These are phyloP conservation scores for Antrodiella citrinella DNA, from an alignment of 768 basidiomycete species.

Conservation along the genomic window DNA sequence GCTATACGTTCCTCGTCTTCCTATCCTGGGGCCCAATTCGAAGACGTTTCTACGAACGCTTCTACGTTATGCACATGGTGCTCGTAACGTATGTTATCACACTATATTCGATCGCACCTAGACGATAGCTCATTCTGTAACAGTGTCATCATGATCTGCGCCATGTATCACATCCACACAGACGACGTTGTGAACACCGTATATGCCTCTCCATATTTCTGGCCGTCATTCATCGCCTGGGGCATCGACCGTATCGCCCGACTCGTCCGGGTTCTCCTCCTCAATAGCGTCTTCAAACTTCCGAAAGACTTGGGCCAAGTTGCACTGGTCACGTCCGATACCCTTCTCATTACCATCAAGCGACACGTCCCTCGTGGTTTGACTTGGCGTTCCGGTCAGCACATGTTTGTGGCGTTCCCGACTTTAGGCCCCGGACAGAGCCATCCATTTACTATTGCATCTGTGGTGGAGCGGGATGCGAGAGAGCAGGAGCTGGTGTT, in stretches of 20 bases:
- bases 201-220: slow-evolving; percentile 25
- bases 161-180: not conserved
- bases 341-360: slow-evolving; percentile 32
- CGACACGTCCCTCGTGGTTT: slow-evolving; percentile 25
- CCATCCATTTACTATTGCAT: slow-evolving; percentile 46
- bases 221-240: slow-evolving; percentile 41
- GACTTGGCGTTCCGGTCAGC: slow-evolving; percentile 43
- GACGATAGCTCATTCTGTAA: too few species aligned
- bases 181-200: not conserved
- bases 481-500: slow-evolving; percentile 35
- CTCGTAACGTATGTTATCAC: slow-evolving; percentile 22
- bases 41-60: slow-evolving; percentile 34
- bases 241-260: slow-evolving; percentile 37
- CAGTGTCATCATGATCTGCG: not conserved
- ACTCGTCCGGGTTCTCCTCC: slow-evolving; percentile 29
- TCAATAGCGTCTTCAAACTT: slow-evolving; percentile 27
- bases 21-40: slow-evolving; percentile 34
- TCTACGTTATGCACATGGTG: slow-evolving; percentile 17
- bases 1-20: slow-evolving; percentile 28
- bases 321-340: slow-evolving; percentile 34
- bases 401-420: slow-evolving; percentile 39
- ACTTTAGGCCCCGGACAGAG: slow-evolving; percentile 38
- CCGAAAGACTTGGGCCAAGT: slow-evolving; percentile 27
- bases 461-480: slow-evolving; percentile 26
- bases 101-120: too few species aligned